A percentile compares a stretch with the other conserved stretches of the same genome.
phyloP scores from a whole-genome alignment of 108 stramenopile genomes.

The Aurantiochytrium sp. region DNA sequence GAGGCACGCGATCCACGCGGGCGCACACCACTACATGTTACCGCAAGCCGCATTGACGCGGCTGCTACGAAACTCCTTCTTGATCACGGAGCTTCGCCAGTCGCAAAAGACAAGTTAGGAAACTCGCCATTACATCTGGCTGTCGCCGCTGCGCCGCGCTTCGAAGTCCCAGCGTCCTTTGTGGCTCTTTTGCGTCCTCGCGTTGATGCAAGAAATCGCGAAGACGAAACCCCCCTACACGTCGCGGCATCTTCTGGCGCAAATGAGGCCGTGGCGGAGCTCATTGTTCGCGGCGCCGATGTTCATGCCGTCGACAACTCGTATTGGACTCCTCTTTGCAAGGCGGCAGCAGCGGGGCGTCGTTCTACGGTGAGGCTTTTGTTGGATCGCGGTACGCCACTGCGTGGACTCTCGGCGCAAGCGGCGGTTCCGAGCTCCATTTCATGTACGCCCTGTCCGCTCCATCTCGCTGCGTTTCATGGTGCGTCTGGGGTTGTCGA shows the following conservation, averaged over 20 bases:
- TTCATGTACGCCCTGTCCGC: background rate
- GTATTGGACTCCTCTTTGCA: background rate
- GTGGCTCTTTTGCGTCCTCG: background rate
- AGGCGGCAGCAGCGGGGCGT: background rate
- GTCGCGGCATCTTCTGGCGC: background rate
- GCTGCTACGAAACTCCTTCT: background rate
- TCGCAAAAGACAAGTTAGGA: background rate
- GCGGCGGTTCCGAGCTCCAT: background rate
- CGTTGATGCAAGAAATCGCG: background rate
- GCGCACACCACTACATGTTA: background rate
- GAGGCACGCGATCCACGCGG: background rate
- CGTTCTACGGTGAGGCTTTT: background rate
- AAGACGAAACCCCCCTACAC: background rate
- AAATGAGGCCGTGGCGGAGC: background rate
- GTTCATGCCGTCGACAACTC: background rate
- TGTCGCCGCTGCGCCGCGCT: background rate
- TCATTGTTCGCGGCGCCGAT: background rate
- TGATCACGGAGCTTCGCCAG: background rate
- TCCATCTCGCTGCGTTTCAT: background rate
- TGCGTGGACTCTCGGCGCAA: background rate
- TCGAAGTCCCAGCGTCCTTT: background rate
- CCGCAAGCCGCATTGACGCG: background rate
- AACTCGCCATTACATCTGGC: background rate
- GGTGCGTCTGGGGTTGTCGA: background rate
- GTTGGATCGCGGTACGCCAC: background rate